Base-by-base conservation (phyloP, 2,329 filamentous ascomycete species). In the Cladobotryum mycophilum region DNA sequence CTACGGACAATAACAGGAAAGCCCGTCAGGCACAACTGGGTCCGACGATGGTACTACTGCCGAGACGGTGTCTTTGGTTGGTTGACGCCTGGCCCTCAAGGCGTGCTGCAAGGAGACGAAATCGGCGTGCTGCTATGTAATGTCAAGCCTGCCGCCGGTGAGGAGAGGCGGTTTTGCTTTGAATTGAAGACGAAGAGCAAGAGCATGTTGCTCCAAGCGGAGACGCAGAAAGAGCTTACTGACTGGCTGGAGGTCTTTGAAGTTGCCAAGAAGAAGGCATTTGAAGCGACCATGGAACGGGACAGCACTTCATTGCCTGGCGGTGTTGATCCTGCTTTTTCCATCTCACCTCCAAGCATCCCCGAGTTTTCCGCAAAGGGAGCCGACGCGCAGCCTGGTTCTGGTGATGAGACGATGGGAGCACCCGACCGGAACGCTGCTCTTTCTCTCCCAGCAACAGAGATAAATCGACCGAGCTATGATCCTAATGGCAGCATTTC, bases 161-260 rank as follows among this genome's bases (percentile, higher is more conserved):
- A 99, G 69, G 93, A 99, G 62, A 83, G 93, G 37, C 82, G 93
- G 14, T 99, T 97, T 69, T 97, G 93, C 66, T 96, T 99, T 61
- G 93, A 99, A 69, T 87, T 99, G 62, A 99, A 97, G 75, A 99
- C 93, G 2, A 99, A 96, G 68, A 95, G 89, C 62, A 88, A 88
- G 55, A 93, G 85, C 45, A 84, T 96, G 56, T 74, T 96, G 53
- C 76, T 99, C 3, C 93, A 99, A 70, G 88, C 92, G 4, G 93
- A 99, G 66, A 96, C 89, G 0, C 93, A 99, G 65, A 76, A 74
- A 45, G 89, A 97, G 64, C 79, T 99, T n/a, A 90, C 88, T 52
- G 88, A 95, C 61, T 99, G 93, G 93, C 83, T 99, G 49, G 83
- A 88, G 56, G 85, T 92, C 0, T 96, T 99, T 60, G 92, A 99